A percentile compares a stretch with the other conserved stretches of the same genome.
phyloP scores from a whole-genome alignment of 2,329 filamentous ascomycete species.

The Colletotrichum brevisporum region DNA sequence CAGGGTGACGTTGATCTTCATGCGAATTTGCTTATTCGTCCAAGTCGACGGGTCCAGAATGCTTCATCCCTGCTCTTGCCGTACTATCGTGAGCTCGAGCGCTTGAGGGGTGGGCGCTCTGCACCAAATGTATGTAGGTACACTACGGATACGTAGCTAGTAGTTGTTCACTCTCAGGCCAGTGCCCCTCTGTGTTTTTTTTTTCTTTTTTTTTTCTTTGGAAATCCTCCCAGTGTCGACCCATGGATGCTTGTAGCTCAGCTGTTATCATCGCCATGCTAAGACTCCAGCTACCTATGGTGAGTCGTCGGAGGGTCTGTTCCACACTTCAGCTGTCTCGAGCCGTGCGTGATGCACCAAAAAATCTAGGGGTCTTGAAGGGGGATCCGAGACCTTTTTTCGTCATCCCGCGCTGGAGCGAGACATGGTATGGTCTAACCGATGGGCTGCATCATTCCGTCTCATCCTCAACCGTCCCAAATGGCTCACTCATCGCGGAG shows the following conservation, averaged over 20 bases:
- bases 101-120: neutral
- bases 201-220: too few species aligned
- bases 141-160: conserved; percentile 1
- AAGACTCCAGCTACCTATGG: neutral
- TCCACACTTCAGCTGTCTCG: neutral
- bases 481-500: conserved; percentile 7
- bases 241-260: conserved; percentile 3
- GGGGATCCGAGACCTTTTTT: conserved; percentile 18
- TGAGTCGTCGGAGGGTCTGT: conserved; percentile 8
- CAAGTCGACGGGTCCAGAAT: conserved; percentile 1
- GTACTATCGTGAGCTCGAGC: neutral
- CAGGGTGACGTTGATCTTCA: conserved; percentile 20
- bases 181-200: neutral
- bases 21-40: conserved; percentile 32
- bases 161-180: conserved; percentile 11
- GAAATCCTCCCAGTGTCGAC: neutral
- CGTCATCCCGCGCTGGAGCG: conserved; percentile 21
- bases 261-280: neutral
- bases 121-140: too few species aligned
- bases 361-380: conserved; percentile 1
- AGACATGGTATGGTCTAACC: conserved; percentile 11
- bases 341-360: conserved; percentile 1
- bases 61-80: conserved; percentile 17
- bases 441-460: conserved; percentile 1
- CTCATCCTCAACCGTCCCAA: conserved; percentile 8